phyloP scores from a whole-genome alignment of 352 stramenopile species.

The Phytophthora citricola region DNA sequence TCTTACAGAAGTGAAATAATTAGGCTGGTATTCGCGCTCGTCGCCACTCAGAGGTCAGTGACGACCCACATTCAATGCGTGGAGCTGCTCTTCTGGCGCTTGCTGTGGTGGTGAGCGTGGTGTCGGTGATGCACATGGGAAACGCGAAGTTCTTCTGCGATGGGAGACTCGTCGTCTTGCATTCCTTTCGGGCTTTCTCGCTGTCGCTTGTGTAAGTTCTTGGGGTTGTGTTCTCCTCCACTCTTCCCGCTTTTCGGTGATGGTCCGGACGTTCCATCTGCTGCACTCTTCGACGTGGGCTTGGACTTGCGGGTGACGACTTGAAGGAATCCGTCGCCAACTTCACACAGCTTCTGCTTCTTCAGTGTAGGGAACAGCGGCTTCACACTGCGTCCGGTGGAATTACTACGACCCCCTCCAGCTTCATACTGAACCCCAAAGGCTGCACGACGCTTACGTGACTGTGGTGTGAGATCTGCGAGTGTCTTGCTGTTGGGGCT shows the following conservation, averaged over 20 bases:
- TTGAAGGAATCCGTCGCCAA: slow-evolving; percentile 44
- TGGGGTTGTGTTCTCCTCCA: slow-evolving; percentile 30
- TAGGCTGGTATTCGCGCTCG: slow-evolving; percentile 35
- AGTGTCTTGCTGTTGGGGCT: slow-evolving; percentile 32
- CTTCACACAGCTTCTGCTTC: slow-evolving; percentile 62
- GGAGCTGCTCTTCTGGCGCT: slow-evolving; percentile 53
- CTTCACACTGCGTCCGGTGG: slow-evolving; percentile 29
- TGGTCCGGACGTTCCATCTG: slow-evolving; percentile 13
- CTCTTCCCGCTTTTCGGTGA: slow-evolving; percentile 20
- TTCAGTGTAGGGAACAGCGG: slow-evolving; percentile 55
- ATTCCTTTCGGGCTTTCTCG: slow-evolving; percentile 38
- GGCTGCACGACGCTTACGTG: slow-evolving; percentile 40
- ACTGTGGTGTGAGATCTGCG: slow-evolving; percentile 39
- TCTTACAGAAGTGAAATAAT: slow-evolving; percentile 49
- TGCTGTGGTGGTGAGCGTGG: slow-evolving; percentile 43
- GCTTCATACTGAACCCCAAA: slow-evolving; percentile 28
- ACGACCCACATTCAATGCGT: slow-evolving; percentile 23
- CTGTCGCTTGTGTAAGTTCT: slow-evolving; percentile 57
- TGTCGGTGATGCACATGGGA: slow-evolving; percentile 44
- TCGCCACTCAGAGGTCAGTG: slow-evolving; percentile 16
- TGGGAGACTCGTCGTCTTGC: slow-evolving; percentile 46
- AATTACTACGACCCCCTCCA: slow-evolving; percentile 20
- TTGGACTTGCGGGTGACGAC: slow-evolving; percentile 54
- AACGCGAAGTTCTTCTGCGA: slow-evolving; percentile 45
- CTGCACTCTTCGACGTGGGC: slow-evolving; percentile 18